A percentile compares a stretch with the other conserved stretches of the same genome.
Evolutionary conservation across 2,329 filamentous ascomycete species (phyloP).

Genomic region (Seiridium unicorne): DNA sequence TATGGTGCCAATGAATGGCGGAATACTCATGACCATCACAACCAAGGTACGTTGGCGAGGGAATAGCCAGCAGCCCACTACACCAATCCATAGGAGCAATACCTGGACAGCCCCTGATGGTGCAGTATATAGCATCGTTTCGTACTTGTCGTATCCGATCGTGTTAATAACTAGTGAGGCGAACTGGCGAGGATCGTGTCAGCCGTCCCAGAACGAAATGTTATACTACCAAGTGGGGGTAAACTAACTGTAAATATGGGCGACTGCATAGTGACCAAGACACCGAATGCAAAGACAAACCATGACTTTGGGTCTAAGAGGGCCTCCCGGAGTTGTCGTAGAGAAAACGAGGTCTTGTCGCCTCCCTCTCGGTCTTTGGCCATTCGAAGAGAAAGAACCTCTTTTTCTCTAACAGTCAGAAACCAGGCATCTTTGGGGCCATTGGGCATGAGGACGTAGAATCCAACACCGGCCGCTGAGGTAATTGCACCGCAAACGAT

Average conservation of each 20-base stretch:
- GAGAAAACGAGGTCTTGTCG: conserved; percentile 40
- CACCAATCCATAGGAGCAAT: conserved; percentile 42
- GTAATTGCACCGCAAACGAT: conserved; percentile 49
- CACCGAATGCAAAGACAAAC: conserved; percentile 42
- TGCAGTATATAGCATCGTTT: conserved; percentile 45
- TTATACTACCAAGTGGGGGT: not conserved
- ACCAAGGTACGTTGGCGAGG: conserved; percentile 38
- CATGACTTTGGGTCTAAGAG: conserved; percentile 41
- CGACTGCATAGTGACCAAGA: conserved; percentile 44
- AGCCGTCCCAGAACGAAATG: not conserved
- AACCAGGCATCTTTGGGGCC: conserved; percentile 49
- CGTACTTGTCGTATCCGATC: conserved; percentile 39
- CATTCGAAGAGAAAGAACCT: conserved; percentile 35
- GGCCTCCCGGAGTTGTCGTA: conserved; percentile 41
- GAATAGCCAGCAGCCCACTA: conserved; percentile 34
- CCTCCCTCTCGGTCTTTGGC: conserved; percentile 29
- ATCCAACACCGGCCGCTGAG: conserved; percentile 36
- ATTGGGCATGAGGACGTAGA: conserved; percentile 45
- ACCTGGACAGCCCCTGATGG: conserved; percentile 49
- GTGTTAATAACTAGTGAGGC: conserved; percentile 47
- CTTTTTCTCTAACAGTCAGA: conserved; percentile 38
- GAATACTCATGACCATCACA: conserved; percentile 35
- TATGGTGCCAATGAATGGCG: conserved; percentile 41
- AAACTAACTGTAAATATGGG: conserved; percentile 37
- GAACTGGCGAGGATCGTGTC: conserved; percentile 30